Conservation (phyloP, 2,329 filamentous ascomycete species). For the Penicillium sp. region DNA sequence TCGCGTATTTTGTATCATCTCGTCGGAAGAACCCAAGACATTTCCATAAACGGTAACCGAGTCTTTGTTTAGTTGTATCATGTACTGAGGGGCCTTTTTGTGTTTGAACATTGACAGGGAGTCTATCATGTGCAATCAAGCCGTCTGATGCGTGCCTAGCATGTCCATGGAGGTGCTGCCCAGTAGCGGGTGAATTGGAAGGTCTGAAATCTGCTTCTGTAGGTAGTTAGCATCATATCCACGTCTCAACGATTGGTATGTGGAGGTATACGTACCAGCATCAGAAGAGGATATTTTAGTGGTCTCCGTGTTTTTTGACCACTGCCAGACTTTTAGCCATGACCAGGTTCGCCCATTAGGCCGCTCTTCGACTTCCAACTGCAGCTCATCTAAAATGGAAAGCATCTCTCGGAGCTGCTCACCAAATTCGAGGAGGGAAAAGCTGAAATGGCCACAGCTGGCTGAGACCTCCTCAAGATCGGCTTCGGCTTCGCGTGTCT, state of each 20-base stretch:
- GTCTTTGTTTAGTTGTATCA: constrained; percentile 25
- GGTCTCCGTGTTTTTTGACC: constrained; percentile 18
- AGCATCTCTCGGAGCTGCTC: constrained; percentile 84
- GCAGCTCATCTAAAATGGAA: constrained; percentile 80
- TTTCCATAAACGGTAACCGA: constrained; percentile 42
- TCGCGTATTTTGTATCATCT: constrained; percentile 73
- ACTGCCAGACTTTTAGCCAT: constrained; percentile 81
- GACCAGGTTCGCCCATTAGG: constrained; percentile 68
- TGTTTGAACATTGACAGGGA: constrained; percentile 7
- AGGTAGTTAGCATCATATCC: background rate
- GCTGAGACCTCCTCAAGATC: constrained; percentile 97
- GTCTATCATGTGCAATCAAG: constrained; percentile 10
- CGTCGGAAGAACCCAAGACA: constrained; percentile 58
- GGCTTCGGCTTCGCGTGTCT: constrained; percentile 74
- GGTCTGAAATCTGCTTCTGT: background rate
- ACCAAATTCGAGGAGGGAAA: constrained; percentile 84
- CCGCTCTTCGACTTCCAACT: constrained; percentile 63
- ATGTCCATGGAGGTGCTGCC: background rate
- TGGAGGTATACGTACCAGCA: constrained; percentile 24
- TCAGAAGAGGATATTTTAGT: constrained; percentile 25
- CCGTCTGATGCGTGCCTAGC: constrained; percentile 9
- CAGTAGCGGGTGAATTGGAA: background rate
- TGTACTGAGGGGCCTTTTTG: constrained; percentile 6
- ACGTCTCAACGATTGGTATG: too few relatives aligned
- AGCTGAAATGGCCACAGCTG: constrained; percentile 96